phyloP scores from a whole-genome alignment of 1,284 basidiomycete genomes.

The Trichosporon sp. region DNA sequence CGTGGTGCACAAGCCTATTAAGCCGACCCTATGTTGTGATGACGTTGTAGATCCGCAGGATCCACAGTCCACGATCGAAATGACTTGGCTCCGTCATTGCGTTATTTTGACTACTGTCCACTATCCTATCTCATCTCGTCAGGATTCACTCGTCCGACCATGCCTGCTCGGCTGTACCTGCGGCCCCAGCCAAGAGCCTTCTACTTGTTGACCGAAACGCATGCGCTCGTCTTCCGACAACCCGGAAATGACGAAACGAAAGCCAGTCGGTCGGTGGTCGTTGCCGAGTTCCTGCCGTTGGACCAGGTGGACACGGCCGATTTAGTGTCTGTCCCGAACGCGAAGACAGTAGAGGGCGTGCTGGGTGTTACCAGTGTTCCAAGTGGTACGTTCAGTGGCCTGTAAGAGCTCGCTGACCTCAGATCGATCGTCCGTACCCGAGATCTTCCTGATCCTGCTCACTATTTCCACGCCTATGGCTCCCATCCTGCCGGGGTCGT shows the following conservation, averaged over 20 bases:
- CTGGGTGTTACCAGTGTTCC: conserved; percentile 58
- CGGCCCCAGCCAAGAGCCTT: conserved; percentile 45
- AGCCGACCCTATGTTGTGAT: background rate
- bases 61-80: background rate
- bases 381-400: conserved; percentile 38
- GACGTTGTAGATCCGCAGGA: background rate
- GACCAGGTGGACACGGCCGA: conserved; percentile 64
- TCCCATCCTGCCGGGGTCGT: conserved; percentile 36
- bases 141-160: conserved; percentile 12
- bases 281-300: conserved; percentile 76
- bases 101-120: background rate
- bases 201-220: conserved; percentile 42
- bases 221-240: conserved; percentile 47
- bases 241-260: conserved; percentile 37
- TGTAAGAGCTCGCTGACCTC: background rate
- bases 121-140: background rate
- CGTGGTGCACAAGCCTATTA: background rate
- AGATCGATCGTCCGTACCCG: conserved; percentile 44
- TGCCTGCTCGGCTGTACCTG: conserved; percentile 46
- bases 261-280: conserved; percentile 44
- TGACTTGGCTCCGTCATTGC: background rate
- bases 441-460: conserved; percentile 48
- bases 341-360: conserved; percentile 69
- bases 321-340: conserved; percentile 59
- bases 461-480: conserved; percentile 33